Base-by-base conservation (phyloP, 140 eudicot species). In the Anethum foeniculum region DNA sequence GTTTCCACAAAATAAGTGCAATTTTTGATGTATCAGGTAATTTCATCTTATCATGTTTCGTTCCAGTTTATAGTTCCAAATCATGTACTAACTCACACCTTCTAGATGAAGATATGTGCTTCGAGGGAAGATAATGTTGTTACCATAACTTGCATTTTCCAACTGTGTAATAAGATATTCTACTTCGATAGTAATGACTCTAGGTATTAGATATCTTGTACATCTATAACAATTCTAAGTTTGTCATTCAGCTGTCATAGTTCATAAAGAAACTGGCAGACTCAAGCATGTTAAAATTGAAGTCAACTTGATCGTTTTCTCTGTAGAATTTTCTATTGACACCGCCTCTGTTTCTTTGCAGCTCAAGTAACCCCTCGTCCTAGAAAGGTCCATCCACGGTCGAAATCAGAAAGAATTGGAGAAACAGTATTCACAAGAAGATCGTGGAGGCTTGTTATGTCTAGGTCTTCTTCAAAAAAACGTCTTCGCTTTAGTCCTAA, bases 1-100 rank as follows among this genome's bases (percentile, higher is more conserved):
- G 36, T n/a, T 25, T 58, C 67, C 67, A 9, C 30, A 23, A 56
- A 34, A 34, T 34, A 34, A 1, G 62, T 6, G 8, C 5, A n/a
- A 7, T 13, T 60, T n/a, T 54, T 47, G 25, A 60, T 60, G 15
- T 23, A n/a, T 60, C 68, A 60, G 34, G 15, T 62, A 9, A 11
- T 62, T 15, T 62, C 69, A 10, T 62, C 18, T 62, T 6, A 23
- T 1, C 30, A 58, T n/a, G 67, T 23, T 58, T 2, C 67, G 32
- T 58, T 58, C 67, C 67, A 58, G 6, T 58, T 58, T 58, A n/a
- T n/a, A n/a, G 67, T 58, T 58, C 67, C 67, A n/a, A 65, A 65
- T 25, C 18, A 64, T 28, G 71, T 12, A 30, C 12, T 34, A 34
- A 34, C 38, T 65, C 21, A 12, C 3, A 28, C 36, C 21, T 65